Evolutionary conservation across 352 stramenopile genomes (phyloP).

Genomic region (Phytophthora aleatoria): DNA sequence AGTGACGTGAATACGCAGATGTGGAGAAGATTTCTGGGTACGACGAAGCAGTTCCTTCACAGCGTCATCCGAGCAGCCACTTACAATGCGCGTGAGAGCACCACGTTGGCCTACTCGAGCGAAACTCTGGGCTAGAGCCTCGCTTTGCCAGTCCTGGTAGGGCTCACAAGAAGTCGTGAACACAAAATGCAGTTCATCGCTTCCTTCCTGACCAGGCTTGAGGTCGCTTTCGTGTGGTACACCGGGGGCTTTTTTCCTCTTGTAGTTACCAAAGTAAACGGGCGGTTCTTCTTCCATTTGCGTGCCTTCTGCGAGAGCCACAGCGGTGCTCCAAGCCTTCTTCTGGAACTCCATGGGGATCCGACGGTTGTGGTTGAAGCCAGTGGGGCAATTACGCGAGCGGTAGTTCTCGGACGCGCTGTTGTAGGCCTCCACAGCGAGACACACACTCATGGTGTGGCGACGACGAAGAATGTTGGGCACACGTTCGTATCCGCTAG

Average conservation of each 20-base stretch:
- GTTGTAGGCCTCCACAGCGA: conserved; percentile 78
- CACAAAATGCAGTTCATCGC: conserved; percentile 79
- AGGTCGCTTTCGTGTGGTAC: conserved; percentile 9
- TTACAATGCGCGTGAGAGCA: conserved; percentile 71
- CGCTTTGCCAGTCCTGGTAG: conserved; percentile 75
- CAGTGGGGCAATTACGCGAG: conserved; percentile 49
- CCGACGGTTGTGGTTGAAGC: conserved; percentile 75
- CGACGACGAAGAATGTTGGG: conserved; percentile 80
- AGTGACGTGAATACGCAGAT: conserved; percentile 62
- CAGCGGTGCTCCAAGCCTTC: conserved; percentile 46
- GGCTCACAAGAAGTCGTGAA: conserved; percentile 70
- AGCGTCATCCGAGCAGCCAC: conserved; percentile 54
- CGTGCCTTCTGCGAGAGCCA: conserved; percentile 42
- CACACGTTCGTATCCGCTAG: conserved; percentile 76
- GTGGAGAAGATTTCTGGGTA: conserved; percentile 38
- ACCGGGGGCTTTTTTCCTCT: conserved; percentile 34
- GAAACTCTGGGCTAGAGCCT: conserved; percentile 73
- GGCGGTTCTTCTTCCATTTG: conserved; percentile 35
- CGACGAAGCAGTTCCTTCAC: conserved; percentile 47
- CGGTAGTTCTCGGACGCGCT: conserved; percentile 61
- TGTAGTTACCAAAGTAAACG: conserved; percentile 59
- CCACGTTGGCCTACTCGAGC: conserved; percentile 59
- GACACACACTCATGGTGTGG: conserved; percentile 74
- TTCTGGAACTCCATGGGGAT: conserved; percentile 65
- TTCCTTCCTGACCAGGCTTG: conserved; percentile 43